Conservation (phyloP, 2,329 filamentous ascomycete species). For the Calonectria hawksworthii region DNA sequence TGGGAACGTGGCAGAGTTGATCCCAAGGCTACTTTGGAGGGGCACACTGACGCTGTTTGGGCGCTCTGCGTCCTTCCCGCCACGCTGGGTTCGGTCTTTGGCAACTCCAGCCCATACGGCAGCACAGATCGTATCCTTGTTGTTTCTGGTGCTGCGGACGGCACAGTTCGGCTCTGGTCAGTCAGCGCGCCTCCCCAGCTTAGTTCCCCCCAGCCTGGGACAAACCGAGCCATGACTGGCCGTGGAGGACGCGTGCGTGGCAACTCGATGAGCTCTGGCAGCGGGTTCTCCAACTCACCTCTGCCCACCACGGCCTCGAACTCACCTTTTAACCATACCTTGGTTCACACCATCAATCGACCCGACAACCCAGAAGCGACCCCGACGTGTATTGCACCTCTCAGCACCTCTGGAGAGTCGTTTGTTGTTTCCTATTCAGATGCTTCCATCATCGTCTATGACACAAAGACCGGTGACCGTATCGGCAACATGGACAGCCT, state of each 20-base stretch:
- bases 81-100: constrained; percentile 85
- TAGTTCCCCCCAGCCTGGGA: constrained; percentile 81
- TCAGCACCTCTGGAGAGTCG: constrained; percentile 85
- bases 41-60: constrained; percentile 97
- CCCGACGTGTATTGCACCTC: constrained; percentile 92
- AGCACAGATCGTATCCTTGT: constrained; percentile 88
- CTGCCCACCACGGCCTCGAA: constrained; percentile 89
- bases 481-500: constrained; percentile 92
- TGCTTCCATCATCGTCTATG: constrained; percentile 90
- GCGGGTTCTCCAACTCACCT: constrained; percentile 89
- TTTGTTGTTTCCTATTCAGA: constrained; percentile 96
- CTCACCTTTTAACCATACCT: constrained; percentile 88
- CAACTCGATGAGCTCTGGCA: constrained; percentile 95
- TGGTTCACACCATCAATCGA: constrained; percentile 88
- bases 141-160: constrained; percentile 93
- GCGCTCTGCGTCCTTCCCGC: constrained; percentile 92
- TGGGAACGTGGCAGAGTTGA: constrained; percentile 97
- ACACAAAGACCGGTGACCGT: constrained; percentile 92
- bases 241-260: constrained; percentile 83
- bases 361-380: constrained; percentile 76
- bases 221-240: constrained; percentile 68
- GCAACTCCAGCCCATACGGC: constrained; percentile 80
- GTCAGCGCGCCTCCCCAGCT: constrained; percentile 91
- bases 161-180: constrained; percentile 93
- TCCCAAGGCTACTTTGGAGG: constrained; percentile 93